phyloP scores from a whole-genome alignment of 192 early-diverging fungal species.

The Podila verticillata region DNA sequence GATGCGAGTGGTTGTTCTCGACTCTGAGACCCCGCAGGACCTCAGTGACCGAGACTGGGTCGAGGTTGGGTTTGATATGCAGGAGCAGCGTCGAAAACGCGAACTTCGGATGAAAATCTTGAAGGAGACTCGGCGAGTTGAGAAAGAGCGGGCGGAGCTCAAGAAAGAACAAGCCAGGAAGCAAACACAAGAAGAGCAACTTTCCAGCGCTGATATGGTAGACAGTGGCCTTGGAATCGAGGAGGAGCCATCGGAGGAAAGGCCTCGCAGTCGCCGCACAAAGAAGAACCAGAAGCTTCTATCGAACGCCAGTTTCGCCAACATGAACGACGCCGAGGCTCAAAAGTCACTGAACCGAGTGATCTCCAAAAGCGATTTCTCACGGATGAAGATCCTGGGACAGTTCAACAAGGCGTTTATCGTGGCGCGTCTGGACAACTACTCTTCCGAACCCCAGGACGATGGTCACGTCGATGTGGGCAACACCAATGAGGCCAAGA shows the following conservation, averaged over 20 bases:
- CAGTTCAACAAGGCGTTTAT: slow-evolving; percentile 99
- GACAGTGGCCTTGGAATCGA: background rate
- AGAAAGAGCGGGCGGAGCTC: slow-evolving; percentile 5
- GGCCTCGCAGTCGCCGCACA: background rate
- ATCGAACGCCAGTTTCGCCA: slow-evolving; percentile 52
- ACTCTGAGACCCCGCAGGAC: slow-evolving; percentile 21
- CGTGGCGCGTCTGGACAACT: slow-evolving; percentile 69
- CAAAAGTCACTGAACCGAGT: slow-evolving; percentile 55
- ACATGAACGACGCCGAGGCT: slow-evolving; percentile 59
- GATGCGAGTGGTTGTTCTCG: slow-evolving; percentile 25
- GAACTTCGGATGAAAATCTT: slow-evolving; percentile 23
- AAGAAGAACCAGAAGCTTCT: slow-evolving; percentile 7
- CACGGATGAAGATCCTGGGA: slow-evolving; percentile 85
- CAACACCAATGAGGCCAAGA: background rate
- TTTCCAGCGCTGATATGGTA: background rate
- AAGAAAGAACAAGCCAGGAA: background rate
- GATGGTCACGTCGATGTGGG: background rate
- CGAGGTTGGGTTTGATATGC: slow-evolving; percentile 34
- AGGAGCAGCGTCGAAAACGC: slow-evolving; percentile 23
- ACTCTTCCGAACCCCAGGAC: background rate
- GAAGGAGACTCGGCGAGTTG: slow-evolving; percentile 7
- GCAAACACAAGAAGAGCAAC: background rate
- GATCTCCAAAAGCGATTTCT: slow-evolving; percentile 85
- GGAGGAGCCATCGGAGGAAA: background rate
- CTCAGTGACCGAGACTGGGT: slow-evolving; percentile 32